Conservation (phyloP, 2,329 filamentous ascomycete species). For the Sporothrix brasiliensis region DNA sequence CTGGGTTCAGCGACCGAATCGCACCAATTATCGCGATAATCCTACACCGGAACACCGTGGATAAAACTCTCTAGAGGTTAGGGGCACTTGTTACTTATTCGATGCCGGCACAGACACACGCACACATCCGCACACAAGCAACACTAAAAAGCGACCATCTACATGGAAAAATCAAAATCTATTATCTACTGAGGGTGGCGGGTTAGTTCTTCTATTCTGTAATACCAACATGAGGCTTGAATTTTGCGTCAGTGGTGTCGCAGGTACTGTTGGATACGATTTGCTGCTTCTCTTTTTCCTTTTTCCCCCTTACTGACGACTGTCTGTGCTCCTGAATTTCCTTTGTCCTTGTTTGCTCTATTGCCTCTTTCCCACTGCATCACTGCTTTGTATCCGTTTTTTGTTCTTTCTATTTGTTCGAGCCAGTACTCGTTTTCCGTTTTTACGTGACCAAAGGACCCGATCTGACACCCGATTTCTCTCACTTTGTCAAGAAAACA, state of each 20-base stretch:
- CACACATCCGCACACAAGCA: neutral
- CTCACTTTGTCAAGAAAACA: constrained; percentile 12
- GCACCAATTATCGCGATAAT: neutral
- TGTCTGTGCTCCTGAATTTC: constrained; percentile 16
- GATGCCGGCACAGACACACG: neutral
- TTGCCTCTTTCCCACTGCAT: neutral
- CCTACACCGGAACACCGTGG: neutral
- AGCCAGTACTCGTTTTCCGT: constrained; percentile 4
- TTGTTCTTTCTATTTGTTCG: constrained; percentile 2
- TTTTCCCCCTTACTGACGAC: neutral
- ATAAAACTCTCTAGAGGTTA: too few relatives aligned
- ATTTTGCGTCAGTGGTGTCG: constrained; percentile 1
- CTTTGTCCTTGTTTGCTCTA: neutral
- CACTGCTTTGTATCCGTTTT: neutral
- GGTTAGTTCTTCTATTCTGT: neutral
- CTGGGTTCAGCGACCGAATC: too few relatives aligned
- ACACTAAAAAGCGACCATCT: constrained; percentile 16
- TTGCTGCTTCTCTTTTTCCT: constrained; percentile 8
- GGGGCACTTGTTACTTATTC: too few relatives aligned
- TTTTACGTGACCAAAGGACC: constrained; percentile 24
- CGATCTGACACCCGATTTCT: constrained; percentile 15
- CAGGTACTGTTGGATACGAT: constrained; percentile 20
- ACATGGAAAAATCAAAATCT: neutral
- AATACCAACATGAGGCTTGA: constrained; percentile 18
- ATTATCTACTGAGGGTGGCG: constrained; percentile 10